These are phyloP conservation scores for Eleusine indica DNA, from an alignment of 176 grass and related monocot genomes.

Conservation along the genomic window DNA sequence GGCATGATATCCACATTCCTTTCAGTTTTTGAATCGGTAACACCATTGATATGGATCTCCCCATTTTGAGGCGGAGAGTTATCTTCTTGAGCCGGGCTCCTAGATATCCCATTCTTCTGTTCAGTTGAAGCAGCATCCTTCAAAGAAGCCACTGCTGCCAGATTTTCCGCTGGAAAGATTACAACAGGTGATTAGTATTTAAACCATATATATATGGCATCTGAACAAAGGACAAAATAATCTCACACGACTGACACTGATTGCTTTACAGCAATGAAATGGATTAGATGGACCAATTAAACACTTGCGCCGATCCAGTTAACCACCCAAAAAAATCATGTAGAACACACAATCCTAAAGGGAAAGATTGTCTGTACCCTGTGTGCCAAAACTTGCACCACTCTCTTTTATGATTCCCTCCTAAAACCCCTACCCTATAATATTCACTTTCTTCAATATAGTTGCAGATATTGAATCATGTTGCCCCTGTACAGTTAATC, in stretches of 20 bases:
- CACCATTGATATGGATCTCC: slow-evolving; percentile 59
- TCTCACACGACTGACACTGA: background rate
- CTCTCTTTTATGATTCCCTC: background rate
- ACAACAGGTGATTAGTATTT: background rate
- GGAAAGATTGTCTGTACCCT: background rate
- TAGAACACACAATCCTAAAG: background rate
- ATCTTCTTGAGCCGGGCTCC: slow-evolving; percentile 49
- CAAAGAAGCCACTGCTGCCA: slow-evolving; percentile 33
- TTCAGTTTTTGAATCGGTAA: slow-evolving; percentile 50
- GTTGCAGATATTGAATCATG: background rate
- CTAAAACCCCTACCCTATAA: background rate
- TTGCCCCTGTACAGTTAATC: background rate
- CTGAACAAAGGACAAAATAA: background rate
- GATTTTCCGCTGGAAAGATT: slow-evolving; percentile 59
- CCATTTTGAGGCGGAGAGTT: slow-evolving; percentile 67
- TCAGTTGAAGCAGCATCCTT: slow-evolving; percentile 58
- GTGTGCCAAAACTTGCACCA: background rate
- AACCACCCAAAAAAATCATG: background rate
- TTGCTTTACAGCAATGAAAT: background rate
- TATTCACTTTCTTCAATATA: background rate
- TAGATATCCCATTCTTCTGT: slow-evolving; percentile 48
- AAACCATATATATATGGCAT: background rate
- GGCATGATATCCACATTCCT: slow-evolving; percentile 43
- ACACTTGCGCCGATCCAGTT: background rate
- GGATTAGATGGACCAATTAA: background rate